Conservation (phyloP, 2,329 filamentous ascomycete genomes). For the Ciborinia camelliae region DNA sequence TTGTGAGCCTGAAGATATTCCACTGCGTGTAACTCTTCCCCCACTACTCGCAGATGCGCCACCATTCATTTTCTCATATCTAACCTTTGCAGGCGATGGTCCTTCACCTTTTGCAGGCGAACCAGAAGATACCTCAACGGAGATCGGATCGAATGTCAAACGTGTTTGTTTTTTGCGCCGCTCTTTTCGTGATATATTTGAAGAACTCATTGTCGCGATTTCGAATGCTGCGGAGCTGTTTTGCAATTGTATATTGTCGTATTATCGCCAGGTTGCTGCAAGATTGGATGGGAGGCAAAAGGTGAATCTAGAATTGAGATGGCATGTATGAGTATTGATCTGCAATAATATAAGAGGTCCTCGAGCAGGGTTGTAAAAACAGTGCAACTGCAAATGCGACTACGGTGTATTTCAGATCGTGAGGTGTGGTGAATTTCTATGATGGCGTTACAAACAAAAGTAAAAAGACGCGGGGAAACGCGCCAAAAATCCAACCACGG, state of each 20-base stretch:
- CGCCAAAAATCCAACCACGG: neutral
- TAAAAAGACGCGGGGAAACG: neutral
- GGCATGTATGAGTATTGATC: neutral
- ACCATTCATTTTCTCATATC: conserved; percentile 24
- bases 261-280: neutral
- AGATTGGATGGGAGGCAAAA: neutral
- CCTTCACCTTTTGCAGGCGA: conserved; percentile 19
- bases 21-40: conserved; percentile 10
- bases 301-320: neutral
- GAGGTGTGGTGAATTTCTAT: neutral
- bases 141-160: conserved; percentile 30
- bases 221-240: neutral
- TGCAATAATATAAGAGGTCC: neutral
- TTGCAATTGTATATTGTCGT: neutral
- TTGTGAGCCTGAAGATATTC: neutral
- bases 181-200: conserved; percentile 28
- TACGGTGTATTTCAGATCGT: neutral
- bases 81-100: conserved; percentile 30
- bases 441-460: neutral
- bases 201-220: conserved; percentile 23
- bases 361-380: neutral
- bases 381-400: neutral
- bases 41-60: neutral
- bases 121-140: conserved; percentile 8
- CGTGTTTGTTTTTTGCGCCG: conserved; percentile 33